Conservation (phyloP, 2,329 filamentous ascomycete species). For the Diaporthe vexans region DNA sequence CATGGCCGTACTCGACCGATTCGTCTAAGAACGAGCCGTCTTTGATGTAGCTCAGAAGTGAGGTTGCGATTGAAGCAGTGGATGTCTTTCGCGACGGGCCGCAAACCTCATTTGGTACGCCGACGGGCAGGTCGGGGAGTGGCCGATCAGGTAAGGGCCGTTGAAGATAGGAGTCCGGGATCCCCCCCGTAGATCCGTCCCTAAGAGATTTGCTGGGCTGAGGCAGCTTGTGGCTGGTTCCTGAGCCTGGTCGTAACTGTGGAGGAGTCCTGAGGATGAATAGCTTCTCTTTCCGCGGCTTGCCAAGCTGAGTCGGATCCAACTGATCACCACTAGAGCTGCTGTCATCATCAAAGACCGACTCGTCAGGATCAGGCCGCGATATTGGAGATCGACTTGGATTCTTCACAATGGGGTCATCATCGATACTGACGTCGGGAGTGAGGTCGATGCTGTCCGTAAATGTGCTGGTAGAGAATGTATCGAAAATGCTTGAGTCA, state of each 20-base stretch:
- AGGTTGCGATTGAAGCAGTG: constrained; percentile 37
- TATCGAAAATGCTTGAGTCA: constrained; percentile 29
- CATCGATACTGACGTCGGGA: background rate
- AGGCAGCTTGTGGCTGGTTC: constrained; percentile 43
- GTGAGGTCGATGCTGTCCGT: constrained; percentile 6
- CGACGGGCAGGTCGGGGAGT: constrained; percentile 29
- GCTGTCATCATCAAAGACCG: constrained; percentile 33
- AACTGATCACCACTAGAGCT: background rate
- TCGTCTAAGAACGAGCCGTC: constrained; percentile 40
- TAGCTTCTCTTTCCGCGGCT: constrained; percentile 27
- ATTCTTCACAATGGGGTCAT: background rate
- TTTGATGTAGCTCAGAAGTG: constrained; percentile 39
- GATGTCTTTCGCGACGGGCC: constrained; percentile 41
- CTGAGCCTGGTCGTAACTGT: constrained; percentile 37
- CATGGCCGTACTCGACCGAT: constrained; percentile 37
- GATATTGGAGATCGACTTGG: background rate
- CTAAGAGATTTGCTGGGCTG: constrained; percentile 52
- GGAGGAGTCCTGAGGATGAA: constrained; percentile 35
- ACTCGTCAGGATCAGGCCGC: constrained; percentile 12
- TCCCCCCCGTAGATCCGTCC: constrained; percentile 43
- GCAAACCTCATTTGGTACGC: constrained; percentile 27
- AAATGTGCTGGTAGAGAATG: constrained; percentile 25
- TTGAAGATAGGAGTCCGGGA: constrained; percentile 44
- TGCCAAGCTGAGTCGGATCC: background rate
- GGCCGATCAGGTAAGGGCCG: constrained; percentile 51